Percentiles rank a stretch among this genome's conserved stretches.
phyloP scores from a whole-genome alignment of 2,329 filamentous ascomycete genomes.

The Spiromastix sp. region DNA sequence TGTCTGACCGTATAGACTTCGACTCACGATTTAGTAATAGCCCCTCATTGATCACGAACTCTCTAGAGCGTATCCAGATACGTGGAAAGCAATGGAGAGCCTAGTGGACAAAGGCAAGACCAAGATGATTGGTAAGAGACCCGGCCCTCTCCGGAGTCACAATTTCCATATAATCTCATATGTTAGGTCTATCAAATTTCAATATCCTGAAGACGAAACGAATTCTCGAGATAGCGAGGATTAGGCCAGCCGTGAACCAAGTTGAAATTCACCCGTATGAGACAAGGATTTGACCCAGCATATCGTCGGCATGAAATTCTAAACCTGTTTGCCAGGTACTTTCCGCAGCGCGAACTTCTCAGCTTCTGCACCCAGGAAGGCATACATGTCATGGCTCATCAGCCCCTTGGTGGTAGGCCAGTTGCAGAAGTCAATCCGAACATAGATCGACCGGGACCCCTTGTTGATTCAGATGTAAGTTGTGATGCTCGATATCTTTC shows the following conservation, averaged over 20 bases:
- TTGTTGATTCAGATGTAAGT: constrained; percentile 2
- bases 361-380: constrained; percentile 5
- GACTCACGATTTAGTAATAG: constrained; percentile 17
- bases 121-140: constrained; percentile 20
- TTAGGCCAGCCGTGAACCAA: constrained; percentile 53
- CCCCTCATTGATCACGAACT: constrained; percentile 11
- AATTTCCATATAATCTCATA: constrained; percentile 8
- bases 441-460: not conserved
- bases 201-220: constrained; percentile 27
- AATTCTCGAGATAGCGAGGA: constrained; percentile 31
- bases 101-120: constrained; percentile 25
- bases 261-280: constrained; percentile 51
- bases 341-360: constrained; percentile 4
- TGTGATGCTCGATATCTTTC: not conserved
- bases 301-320: not conserved
- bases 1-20: too few relatives aligned
- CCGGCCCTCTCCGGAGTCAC: not conserved
- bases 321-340: not conserved
- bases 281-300: not conserved
- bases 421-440: constrained; percentile 5
- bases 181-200: constrained; percentile 27
- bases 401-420: constrained; percentile 7
- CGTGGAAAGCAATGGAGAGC: constrained; percentile 28
- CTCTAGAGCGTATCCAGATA: constrained; percentile 13
- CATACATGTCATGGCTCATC: constrained; percentile 8